phyloP scores from a whole-genome alignment of 345 rosid genomes.

The Syzygium oleosum region DNA sequence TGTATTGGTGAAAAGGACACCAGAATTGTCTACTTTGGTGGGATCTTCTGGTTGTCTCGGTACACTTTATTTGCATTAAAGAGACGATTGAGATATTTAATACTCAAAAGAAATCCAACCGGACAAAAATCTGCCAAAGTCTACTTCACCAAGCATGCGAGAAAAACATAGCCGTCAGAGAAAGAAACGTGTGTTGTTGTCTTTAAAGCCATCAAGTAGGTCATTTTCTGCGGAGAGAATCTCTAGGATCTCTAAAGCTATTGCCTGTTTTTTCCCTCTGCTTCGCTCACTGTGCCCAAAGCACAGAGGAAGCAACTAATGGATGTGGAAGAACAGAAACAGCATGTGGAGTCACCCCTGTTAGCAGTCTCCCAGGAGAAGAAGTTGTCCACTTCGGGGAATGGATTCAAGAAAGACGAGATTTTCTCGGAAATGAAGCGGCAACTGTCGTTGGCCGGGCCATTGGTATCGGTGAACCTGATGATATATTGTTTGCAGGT shows the following conservation, averaged over 20 bases:
- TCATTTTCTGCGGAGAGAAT: background rate
- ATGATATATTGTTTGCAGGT: constrained; percentile 1
- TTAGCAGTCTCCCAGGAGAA: background rate
- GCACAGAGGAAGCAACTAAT: background rate
- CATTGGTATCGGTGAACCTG: constrained; percentile 10
- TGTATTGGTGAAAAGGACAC: background rate
- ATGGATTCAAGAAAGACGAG: background rate
- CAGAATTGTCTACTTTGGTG: background rate
- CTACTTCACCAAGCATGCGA: background rate
- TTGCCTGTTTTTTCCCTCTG: background rate
- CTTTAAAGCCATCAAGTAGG: background rate
- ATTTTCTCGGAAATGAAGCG: constrained; percentile 9
- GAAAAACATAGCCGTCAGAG: background rate
- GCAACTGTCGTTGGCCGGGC: constrained; percentile 11
- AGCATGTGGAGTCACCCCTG: background rate
- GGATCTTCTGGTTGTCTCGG: background rate
- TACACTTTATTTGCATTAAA: background rate
- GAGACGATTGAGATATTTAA: background rate
- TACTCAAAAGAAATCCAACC: background rate
- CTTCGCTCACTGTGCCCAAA: background rate
- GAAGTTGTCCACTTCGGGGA: background rate
- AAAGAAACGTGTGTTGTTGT: background rate
- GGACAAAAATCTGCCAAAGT: background rate
- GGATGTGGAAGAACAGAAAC: background rate
- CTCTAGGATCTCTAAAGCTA: background rate